These are phyloP conservation scores for Stachybotrys chlorohalonatus DNA, from an alignment of 2,329 filamentous ascomycete species.

Conservation along the genomic window DNA sequence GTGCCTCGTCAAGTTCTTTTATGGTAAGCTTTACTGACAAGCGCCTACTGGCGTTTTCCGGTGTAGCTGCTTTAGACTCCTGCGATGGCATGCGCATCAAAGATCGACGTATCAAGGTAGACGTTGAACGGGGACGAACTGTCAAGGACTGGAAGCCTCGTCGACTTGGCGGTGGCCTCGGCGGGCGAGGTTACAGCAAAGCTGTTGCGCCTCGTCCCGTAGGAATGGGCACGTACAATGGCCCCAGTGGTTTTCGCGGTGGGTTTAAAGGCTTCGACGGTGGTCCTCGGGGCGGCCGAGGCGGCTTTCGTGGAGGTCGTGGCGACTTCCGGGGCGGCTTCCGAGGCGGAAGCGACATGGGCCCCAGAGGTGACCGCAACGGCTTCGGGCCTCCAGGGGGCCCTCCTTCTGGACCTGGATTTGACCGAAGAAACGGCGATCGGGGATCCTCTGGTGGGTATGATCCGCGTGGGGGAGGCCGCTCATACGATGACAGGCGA, in stretches of 20 bases:
- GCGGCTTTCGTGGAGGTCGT: conserved; percentile 42
- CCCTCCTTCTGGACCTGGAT: conserved; percentile 52
- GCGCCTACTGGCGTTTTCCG: conserved; percentile 45
- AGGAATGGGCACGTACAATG: conserved; percentile 49
- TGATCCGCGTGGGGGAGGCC: conserved; percentile 42
- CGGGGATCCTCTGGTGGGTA: conserved; percentile 37
- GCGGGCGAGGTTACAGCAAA: conserved; percentile 89
- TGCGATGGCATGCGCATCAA: conserved; percentile 88
- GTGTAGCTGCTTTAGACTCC: conserved; percentile 78
- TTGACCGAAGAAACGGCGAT: conserved; percentile 38
- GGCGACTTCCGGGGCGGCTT: conserved; percentile 35
- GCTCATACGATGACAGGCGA: conserved; percentile 47
- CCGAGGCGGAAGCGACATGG: conserved; percentile 29
- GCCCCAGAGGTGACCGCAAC: conserved; percentile 26
- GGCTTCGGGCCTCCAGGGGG: conserved; percentile 25
- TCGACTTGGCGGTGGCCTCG: conserved; percentile 83
- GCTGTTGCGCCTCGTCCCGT: conserved; percentile 63
- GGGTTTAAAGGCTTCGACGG: conserved; percentile 38
- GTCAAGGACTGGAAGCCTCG: conserved; percentile 90
- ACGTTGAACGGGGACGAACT: conserved; percentile 92
- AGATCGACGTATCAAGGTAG: conserved; percentile 83
- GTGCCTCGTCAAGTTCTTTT: conserved; percentile 9
- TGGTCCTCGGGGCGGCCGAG: conserved; percentile 28
- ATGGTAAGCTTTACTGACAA: conserved; percentile 63
- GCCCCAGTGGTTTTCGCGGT: conserved; percentile 37